A percentile compares a stretch with the other conserved stretches of the same genome.
Conservation (phyloP, 192 early-diverging fungal genomes). For the Oehlia diaphana region DNA sequence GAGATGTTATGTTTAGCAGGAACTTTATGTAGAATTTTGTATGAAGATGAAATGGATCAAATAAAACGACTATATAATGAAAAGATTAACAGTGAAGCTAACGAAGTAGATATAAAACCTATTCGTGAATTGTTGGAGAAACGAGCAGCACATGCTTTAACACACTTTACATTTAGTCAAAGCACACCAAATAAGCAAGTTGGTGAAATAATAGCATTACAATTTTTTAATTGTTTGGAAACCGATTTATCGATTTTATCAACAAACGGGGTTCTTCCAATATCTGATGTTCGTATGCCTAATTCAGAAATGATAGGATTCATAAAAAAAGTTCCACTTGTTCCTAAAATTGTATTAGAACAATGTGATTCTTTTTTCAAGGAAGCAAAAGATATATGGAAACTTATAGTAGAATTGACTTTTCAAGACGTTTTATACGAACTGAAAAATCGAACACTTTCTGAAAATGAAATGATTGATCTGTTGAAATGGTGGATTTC, state of each 20-base stretch:
- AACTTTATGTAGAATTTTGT: slow-evolving; percentile 71
- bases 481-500: slow-evolving; percentile 80
- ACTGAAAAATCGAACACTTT: slow-evolving; percentile 55
- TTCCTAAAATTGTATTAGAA: slow-evolving; percentile 52
- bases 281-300: slow-evolving; percentile 58
- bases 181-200: slow-evolving; percentile 74
- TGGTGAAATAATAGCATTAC: slow-evolving; percentile 53
- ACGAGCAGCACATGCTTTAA: slow-evolving; percentile 64
- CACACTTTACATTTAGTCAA: slow-evolving; percentile 63
- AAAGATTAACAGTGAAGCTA: no score
- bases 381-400: slow-evolving; percentile 39
- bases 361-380: slow-evolving; percentile 57
- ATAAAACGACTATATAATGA: slow-evolving; percentile 31
- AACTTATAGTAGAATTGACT: slow-evolving; percentile 44
- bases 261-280: slow-evolving; percentile 58
- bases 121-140: slow-evolving; percentile 35
- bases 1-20: slow-evolving; percentile 75
- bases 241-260: slow-evolving; percentile 62
- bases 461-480: slow-evolving; percentile 57
- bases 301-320: slow-evolving; percentile 59
- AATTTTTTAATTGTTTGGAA: slow-evolving; percentile 57
- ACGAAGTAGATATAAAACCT: slow-evolving; percentile 41
- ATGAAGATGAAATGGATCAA: slow-evolving; percentile 73
- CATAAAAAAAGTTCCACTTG: slow-evolving; percentile 62
- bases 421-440: slow-evolving; percentile 70